Evolutionary conservation across 1,284 basidiomycete genomes (phyloP).

Genomic region (Rhodofomes roseus): DNA sequence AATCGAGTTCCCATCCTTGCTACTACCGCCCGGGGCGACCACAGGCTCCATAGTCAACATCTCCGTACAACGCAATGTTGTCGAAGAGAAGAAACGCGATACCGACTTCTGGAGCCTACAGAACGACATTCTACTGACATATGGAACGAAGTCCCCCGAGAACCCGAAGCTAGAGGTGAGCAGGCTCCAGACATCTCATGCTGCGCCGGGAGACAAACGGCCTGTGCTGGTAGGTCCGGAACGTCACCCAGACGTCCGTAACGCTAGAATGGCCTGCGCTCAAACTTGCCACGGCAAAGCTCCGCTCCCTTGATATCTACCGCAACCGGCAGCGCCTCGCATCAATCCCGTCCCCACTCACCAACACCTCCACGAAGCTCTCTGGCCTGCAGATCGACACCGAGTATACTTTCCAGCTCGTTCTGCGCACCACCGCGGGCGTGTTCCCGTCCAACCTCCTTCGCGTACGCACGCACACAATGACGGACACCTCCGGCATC

Average conservation of each 20-base stretch:
- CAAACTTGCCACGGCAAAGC: constrained; percentile 79
- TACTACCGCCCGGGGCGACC: constrained; percentile 85
- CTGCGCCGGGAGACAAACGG: background rate
- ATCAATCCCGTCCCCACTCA: constrained; percentile 74
- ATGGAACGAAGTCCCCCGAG: constrained; percentile 66
- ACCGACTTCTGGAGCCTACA: constrained; percentile 82
- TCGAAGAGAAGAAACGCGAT: constrained; percentile 80
- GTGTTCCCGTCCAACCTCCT: constrained; percentile 82
- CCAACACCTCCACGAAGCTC: constrained; percentile 86
- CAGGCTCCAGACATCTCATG: constrained; percentile 1
- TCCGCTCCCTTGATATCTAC: constrained; percentile 88
- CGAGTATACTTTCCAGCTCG: constrained; percentile 89
- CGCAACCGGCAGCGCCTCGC: constrained; percentile 87
- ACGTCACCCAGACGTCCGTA: constrained; percentile 92
- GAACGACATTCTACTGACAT: constrained; percentile 71
- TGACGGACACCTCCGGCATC: constrained; percentile 91
- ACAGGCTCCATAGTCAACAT: constrained; percentile 97
- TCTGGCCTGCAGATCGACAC: constrained; percentile 86
- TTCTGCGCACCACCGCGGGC: constrained; percentile 87
- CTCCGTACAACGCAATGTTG: constrained; percentile 80
- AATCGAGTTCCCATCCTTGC: constrained; percentile 93
- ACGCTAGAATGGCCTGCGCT: constrained; percentile 89
- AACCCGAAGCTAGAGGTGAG: constrained; percentile 71
- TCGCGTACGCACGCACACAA: constrained; percentile 84
- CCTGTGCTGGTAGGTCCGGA: constrained; percentile 59